Base-by-base conservation (phyloP, 1,284 basidiomycete genomes). In the Irpex sp. region DNA sequence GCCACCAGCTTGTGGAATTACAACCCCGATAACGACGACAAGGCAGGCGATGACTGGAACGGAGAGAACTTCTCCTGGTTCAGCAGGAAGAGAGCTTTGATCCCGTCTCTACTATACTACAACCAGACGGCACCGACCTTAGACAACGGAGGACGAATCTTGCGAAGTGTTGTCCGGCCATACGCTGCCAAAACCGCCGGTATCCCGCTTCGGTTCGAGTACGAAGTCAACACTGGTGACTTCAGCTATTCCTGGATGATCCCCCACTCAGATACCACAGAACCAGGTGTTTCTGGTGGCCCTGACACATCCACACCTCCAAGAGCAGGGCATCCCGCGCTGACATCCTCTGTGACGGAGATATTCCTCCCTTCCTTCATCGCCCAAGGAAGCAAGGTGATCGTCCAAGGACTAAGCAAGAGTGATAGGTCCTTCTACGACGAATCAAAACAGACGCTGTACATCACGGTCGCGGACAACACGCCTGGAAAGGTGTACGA, bases 1-100 rank as follows among this genome's bases (percentile, higher is more conserved):
- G 3, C 60, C 31, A 17, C 2, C 67, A 96, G 93, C 3, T 77
- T 98, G 21, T 98, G 96, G 97, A 95, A 93, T 67, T 98, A 98
- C 76, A 98, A 98, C 72, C 93, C 96, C 0, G 80, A 84, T 60
- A 98, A 98, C 75, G 83, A 85, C 48, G 93, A 97, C 69, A 73
- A 77, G 19, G 73, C 78, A 21, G 97, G 97, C 11, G 96, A 98
- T 74, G 82, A 88, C 65, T 98, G 97, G 97, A 98, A 97, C 72
- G 93, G 91, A 55, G 96, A 98, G 76, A 96, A 95, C 77, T 97
- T 97, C 74, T 94, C 93, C 3, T 97, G 93, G 90, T 97, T 93
- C 80, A 92, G 91, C 65, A 78, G 82, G 52, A 77, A 76, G 57
- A 84, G 88, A 6, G 84, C 84, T 0, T 74, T 85, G 9, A 83